A percentile compares a stretch with the other conserved stretches of the same genome.
Conservation (phyloP, 148 eudicot species). For the Fagopyrum tataricum region DNA sequence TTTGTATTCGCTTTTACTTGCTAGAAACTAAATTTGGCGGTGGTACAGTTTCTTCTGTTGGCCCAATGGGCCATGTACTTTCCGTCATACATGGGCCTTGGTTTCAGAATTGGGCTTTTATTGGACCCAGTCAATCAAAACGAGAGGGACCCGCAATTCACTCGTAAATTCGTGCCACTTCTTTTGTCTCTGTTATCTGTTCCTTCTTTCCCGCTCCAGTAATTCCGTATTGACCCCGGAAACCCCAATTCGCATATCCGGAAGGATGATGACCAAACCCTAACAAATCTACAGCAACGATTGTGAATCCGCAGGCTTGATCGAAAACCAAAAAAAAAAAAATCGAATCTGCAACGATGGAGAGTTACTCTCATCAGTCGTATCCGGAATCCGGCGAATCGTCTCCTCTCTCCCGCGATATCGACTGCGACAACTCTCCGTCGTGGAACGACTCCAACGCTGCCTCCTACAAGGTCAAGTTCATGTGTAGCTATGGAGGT, state of each 20-base stretch:
- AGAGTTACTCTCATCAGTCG: slow-evolving; percentile 43
- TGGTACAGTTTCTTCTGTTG: background rate
- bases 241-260: background rate
- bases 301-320: background rate
- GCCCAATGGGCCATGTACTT: background rate
- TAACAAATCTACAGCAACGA: background rate
- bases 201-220: slow-evolving; percentile 3
- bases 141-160: background rate
- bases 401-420: slow-evolving; percentile 72
- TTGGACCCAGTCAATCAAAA: slow-evolving; percentile 1
- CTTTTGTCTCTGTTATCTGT: background rate
- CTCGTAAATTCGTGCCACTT: background rate
- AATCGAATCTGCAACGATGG: slow-evolving; percentile 37
- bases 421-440: slow-evolving; percentile 52
- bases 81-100: background rate
- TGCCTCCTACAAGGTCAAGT: slow-evolving; percentile 51
- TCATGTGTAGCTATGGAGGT: slow-evolving; percentile 79
- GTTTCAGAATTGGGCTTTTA: background rate
- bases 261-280: slow-evolving; percentile 5
- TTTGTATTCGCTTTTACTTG: background rate
- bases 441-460: slow-evolving; percentile 26
- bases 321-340: background rate
- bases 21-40: background rate
- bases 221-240: slow-evolving; percentile 1
- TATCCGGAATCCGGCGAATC: slow-evolving; percentile 81